Percentiles rank a stretch among this genome's conserved stretches.
Evolutionary conservation across 305 asterid genomes (phyloP).

Genomic region (Fraxinus albicans): DNA sequence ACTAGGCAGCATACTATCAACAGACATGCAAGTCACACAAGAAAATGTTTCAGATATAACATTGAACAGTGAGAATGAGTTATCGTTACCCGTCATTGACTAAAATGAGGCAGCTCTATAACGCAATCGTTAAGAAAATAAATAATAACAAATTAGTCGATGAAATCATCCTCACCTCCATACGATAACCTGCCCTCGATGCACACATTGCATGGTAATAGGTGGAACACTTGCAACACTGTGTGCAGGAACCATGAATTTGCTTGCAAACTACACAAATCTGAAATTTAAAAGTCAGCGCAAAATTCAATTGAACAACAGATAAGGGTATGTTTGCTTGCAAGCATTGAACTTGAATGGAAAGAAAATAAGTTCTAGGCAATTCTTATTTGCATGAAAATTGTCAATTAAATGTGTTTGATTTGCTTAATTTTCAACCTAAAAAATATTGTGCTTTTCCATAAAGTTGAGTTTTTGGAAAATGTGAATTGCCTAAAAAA

Average conservation of each 20-base stretch:
- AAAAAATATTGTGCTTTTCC: too few species aligned
- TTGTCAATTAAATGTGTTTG: too few species aligned
- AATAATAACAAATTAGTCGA: not conserved
- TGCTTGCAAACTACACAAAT: conserved; percentile 98
- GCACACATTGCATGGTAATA: conserved; percentile 97
- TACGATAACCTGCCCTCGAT: conserved; percentile 92
- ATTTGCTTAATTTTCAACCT: too few species aligned
- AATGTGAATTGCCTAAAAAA: too few species aligned
- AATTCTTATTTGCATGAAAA: too few species aligned
- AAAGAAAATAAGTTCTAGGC: not conserved
- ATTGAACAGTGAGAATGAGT: conserved; percentile 1
- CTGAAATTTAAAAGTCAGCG: conserved; percentile 46
- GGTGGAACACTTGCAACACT: conserved; percentile 92
- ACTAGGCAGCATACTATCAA: not conserved
- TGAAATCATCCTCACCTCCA: conserved; percentile 71
- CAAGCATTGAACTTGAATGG: not conserved
- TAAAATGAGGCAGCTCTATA: not conserved
- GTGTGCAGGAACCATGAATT: conserved; percentile 98
- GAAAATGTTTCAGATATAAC: not conserved
- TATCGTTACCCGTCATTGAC: not conserved
- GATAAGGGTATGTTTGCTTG: not conserved
- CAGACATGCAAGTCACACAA: not conserved
- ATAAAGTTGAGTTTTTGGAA: too few species aligned
- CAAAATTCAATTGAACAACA: conserved; percentile 20
- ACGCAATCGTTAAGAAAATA: not conserved